phyloP scores from a whole-genome alignment of 805 yeast species.

The Yarrowia sp. region DNA sequence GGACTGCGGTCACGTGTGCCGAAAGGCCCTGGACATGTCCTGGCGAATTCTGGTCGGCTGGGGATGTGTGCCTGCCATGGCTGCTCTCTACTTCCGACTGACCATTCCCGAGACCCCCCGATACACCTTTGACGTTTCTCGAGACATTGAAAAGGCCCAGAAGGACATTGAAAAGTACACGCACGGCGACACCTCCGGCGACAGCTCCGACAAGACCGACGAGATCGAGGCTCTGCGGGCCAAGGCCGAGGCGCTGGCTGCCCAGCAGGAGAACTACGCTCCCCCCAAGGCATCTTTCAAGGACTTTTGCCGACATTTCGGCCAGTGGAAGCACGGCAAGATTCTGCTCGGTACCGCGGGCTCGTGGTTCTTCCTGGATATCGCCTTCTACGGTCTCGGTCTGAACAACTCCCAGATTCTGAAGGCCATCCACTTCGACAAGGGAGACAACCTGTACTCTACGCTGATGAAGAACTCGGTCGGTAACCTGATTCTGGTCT shows the following conservation, averaged over 20 bases:
- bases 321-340: slow-evolving; percentile 87
- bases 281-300: slow-evolving; percentile 81
- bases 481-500: slow-evolving; percentile 89
- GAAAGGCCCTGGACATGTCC: slow-evolving; percentile 85
- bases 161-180: slow-evolving; percentile 47
- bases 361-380: slow-evolving; percentile 70
- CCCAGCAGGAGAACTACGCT: slow-evolving; percentile 8
- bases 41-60: slow-evolving; percentile 92
- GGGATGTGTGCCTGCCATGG: slow-evolving; percentile 86
- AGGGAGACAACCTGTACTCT: slow-evolving; percentile 70
- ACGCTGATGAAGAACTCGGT: slow-evolving; percentile 57
- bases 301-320: slow-evolving; percentile 76
- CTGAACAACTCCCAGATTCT: slow-evolving; percentile 61
- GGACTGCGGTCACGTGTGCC: slow-evolving; percentile 73
- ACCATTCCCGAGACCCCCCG: slow-evolving; percentile 96
- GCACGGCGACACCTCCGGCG: slow-evolving; percentile 5
- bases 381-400: slow-evolving; percentile 70
- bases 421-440: slow-evolving; percentile 60
- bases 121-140: slow-evolving; percentile 70
- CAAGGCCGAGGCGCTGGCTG: slow-evolving; percentile 15
- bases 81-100: slow-evolving; percentile 83
- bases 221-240: slow-evolving; percentile 23
- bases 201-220: background rate
- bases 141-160: slow-evolving; percentile 60
- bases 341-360: slow-evolving; percentile 64